Base-by-base conservation (phyloP, 306 rosid genomes). In the Prunus mongolica region DNA sequence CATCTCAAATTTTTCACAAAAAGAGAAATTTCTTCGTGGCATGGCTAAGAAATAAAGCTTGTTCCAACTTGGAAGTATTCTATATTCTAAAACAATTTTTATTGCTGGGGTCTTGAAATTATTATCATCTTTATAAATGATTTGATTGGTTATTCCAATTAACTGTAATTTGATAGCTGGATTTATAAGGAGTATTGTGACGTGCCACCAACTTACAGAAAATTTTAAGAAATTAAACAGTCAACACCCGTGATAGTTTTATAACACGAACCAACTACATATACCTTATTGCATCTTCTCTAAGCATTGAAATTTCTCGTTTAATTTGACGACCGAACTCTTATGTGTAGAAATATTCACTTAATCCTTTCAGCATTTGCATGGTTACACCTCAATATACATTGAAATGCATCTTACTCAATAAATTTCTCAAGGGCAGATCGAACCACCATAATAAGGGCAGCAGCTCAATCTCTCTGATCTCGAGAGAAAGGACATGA, bases 401-500 rank as follows among this genome's bases (percentile, higher is more conserved):
- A 38, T 38, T 1, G 9, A 38, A 6, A 38, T 38, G 9, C 2
- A 1, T 38, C 44, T 6, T 38, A 38, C 44, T 38, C 44, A 38
- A 38, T 7, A 6, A 38, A 38, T 38, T 38, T 38, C 2, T 38
- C 44, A 1, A 7, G 44, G n/a, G 62, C 62, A 20, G 62, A 71
- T 45, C 75, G 65, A 71, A 51, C 75, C 28, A 12, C 69, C 41
- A 1, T 6, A 34, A 34, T 6, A 34, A 34, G 38, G 19, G 56
- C 24, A 66, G 70, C 63, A 20, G 41, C 55, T 47, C 72, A 80
- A 60, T 79, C 73, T 81, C 75, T 60, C 74, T 81, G 51, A 44
- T 80, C 76, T 74, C 77, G 74, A 76, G 80, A 73, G 68, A 73
- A 46, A 58, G 80, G 75, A 71, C 87, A 80, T 57, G 68, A 24